Base-by-base conservation (phyloP, 2,329 filamentous ascomycete genomes). In the Hypoxylon sp. region DNA sequence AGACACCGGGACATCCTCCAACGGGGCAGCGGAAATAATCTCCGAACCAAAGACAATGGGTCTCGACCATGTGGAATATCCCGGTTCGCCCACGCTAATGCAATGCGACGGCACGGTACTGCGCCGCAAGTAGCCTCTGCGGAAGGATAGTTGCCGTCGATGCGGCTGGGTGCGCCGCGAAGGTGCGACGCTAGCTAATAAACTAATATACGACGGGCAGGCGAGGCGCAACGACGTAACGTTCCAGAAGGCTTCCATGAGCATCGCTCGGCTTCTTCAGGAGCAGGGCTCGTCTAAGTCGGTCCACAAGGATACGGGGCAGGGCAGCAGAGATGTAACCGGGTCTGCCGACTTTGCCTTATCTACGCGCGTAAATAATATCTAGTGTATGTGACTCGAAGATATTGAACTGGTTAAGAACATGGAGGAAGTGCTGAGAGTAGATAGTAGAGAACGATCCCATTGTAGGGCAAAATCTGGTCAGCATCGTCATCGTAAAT, bases 221-320 rank as follows among this genome's bases (percentile, higher is more conserved):
- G 53, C 45, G 53, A 66, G 55, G 32, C 27, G 53, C 50, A 39
- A 34, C 34, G 56, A 23, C 16, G 67, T 58, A 59, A 61, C 64
- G 61, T 70, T 68, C 67, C 64, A 70, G 67, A 69, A 69, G 30
- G 5, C 23, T 69, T 69, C 67, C 14, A 69, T 23, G 48, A 16
- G 23, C 23, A 12, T 29, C 30, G 19, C 25, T 39, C 41, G 43
- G n/a, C 41, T 48, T 51, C 41, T 14, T 48, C 32, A 27, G 16
- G 11, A 41, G 27, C 41, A 41, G 25, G 46, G n/a, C 19, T 55
- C 56, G 48, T 41, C 52, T 50, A 5, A 51, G 27, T 27, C 43
- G 45, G 37, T 16, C 54, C 43, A 47, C 19, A 46, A 59, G 61
- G 54, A 57, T 62, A 57, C 37, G 32, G n/a, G n/a, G n/a, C n/a